Base-by-base conservation (phyloP, 2,329 filamentous ascomycete genomes). In the Aspergillus neoniger region DNA sequence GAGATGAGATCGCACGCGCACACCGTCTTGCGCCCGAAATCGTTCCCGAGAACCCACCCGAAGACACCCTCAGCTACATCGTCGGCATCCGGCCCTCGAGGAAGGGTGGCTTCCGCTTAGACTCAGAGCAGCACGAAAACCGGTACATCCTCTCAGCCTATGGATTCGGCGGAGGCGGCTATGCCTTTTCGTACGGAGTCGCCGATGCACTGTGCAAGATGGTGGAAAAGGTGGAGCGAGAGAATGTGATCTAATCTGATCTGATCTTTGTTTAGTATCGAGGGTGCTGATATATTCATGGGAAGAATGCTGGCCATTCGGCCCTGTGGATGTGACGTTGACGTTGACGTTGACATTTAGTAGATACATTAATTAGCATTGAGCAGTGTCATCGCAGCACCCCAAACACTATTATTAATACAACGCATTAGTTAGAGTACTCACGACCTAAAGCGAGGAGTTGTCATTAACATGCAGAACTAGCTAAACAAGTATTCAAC, bases 1-100 rank as follows among this genome's bases (percentile, higher is more conserved):
- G 67, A n/a, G 74, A 77, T 57, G 75, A 77, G 55, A 76, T 77
- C 50, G 65, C 72, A n/a, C 75, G 75, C 23, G 72, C 74, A 10
- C 75, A 77, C 62, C 67, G 67, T 43, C 70, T 77, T n/a, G 74
- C 75, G 1, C 74, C 75, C 0, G 69, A 75, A 1, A 65, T 77
- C 43, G 72, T 77, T 5, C 75, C 75, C 0, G 66, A 69, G 50
- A 58, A 70, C 5, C 75, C 74, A 6, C 55, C 68, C 2, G 65
- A 69, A n/a, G 62, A 67, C 9, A 59, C 64, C 1, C 54, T 76
- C 25, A 70, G 72, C 21, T 69, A 77, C 43, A 74, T 77, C 23
- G 68, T 76, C 49, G 75, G 75, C 4, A 76, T 77, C 48, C 72
- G 75, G 5, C 74, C 75, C 0, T 74, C 71, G 0, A 61, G 75